A percentile compares a stretch with the other conserved stretches of the same genome.
phyloP scores from a whole-genome alignment of 345 rosid species.

The Rubroshorea leprosula region DNA sequence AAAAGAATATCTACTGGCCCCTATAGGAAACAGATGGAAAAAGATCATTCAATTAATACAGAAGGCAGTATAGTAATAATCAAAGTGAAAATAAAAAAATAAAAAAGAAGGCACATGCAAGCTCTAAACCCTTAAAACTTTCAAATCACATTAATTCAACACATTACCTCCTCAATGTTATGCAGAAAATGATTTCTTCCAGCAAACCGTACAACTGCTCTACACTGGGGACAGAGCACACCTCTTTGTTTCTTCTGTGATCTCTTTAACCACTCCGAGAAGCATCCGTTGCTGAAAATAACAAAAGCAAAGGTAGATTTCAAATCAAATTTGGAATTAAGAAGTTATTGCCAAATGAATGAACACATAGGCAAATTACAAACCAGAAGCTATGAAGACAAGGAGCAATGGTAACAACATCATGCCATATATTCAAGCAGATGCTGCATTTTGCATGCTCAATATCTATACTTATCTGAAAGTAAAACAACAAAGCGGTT shows the following conservation, averaged over 20 bases:
- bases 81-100: no score
- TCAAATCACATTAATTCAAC: background rate
- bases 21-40: background rate
- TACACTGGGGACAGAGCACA: constrained; percentile 88
- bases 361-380: constrained; percentile 15
- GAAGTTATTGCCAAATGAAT: constrained; percentile 4
- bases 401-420: constrained; percentile 88
- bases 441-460: constrained; percentile 89
- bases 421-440: constrained; percentile 90
- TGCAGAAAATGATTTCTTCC: constrained; percentile 81
- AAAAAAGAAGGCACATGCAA: background rate
- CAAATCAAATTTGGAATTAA: constrained; percentile 12
- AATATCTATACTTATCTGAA: constrained; percentile 61
- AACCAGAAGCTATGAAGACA: constrained; percentile 96
- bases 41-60: background rate
- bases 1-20: background rate
- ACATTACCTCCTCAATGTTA: constrained; percentile 67
- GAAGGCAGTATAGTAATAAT: background rate
- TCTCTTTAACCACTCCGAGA: constrained; percentile 91
- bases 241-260: constrained; percentile 54
- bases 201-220: constrained; percentile 75
- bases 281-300: constrained; percentile 80
- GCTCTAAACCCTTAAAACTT: background rate
- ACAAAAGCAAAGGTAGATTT: constrained; percentile 22
- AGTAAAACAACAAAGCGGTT: constrained; percentile 6